Conservation (phyloP, 202 grass and related monocot genomes). For the Dendrocalamus latiflorus region DNA sequence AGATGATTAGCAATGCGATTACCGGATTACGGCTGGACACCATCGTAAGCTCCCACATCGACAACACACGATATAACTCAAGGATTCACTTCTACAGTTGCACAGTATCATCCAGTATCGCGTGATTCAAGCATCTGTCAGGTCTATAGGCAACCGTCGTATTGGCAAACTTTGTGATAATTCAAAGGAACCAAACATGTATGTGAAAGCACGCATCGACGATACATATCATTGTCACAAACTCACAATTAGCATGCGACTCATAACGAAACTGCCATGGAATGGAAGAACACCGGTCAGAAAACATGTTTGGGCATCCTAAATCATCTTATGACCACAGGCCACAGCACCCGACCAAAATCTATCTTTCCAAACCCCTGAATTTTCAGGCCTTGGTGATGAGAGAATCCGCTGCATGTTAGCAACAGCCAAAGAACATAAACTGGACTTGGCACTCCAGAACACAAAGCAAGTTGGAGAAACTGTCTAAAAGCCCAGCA, state of each 20-base stretch:
- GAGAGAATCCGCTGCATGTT: background rate
- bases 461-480: background rate
- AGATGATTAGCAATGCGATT: too few species aligned
- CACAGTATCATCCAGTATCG: background rate
- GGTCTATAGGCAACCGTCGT: background rate
- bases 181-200: background rate
- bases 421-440: background rate
- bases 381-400: background rate
- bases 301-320: too few species aligned
- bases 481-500: background rate
- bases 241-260: background rate
- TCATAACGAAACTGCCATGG: background rate
- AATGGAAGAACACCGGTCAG: background rate
- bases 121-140: background rate
- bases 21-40: too few species aligned
- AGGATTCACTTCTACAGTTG: background rate
- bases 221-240: too few species aligned
- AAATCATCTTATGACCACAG: background rate
- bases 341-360: too few species aligned
- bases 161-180: background rate
- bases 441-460: background rate
- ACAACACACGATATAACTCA: too few species aligned
- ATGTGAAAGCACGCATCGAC: too few species aligned
- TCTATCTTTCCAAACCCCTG: background rate
- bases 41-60: too few species aligned